A percentile compares a stretch with the other conserved stretches of the same genome.
Evolutionary conservation across 2,329 filamentous ascomycete species (phyloP).

Genomic region (Talaromyces islandicus): DNA sequence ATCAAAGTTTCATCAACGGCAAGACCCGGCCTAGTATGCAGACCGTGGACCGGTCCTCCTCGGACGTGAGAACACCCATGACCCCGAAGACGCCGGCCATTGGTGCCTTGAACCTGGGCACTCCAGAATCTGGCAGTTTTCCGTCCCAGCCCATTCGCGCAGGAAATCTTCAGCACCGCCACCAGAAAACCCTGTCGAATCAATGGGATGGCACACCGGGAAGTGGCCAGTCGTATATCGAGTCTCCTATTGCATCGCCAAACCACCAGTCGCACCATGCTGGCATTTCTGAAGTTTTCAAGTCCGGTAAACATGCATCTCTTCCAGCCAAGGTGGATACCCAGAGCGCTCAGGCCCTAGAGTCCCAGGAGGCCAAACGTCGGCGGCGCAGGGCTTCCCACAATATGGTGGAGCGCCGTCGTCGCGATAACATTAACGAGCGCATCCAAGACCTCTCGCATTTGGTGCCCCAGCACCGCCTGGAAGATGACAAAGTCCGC

Average conservation of each 20-base stretch:
- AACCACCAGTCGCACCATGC: conserved; percentile 50
- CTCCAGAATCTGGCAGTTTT: conserved; percentile 66
- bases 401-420: conserved; percentile 89
- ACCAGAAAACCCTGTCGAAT: conserved; percentile 78
- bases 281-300: conserved; percentile 83
- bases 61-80: conserved; percentile 71
- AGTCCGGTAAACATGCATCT: conserved; percentile 74
- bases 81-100: conserved; percentile 80
- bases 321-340: conserved; percentile 79
- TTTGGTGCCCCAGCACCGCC: conserved; percentile 81
- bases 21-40: conserved; percentile 58
- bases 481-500: conserved; percentile 95
- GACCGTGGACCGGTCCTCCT: conserved; percentile 65
- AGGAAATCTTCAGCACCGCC: conserved; percentile 52
- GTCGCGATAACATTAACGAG: conserved; percentile 97
- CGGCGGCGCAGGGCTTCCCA: conserved; percentile 88
- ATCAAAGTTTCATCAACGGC: conserved; percentile 52
- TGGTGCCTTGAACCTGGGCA: conserved; percentile 64
- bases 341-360: conserved; percentile 47
- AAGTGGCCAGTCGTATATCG: conserved; percentile 77
- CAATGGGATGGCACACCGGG: conserved; percentile 86
- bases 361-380: conserved; percentile 89
- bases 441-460: conserved; percentile 94
- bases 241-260: conserved; percentile 84
- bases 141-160: conserved; percentile 73